phyloP scores from a whole-genome alignment of 345 rosid species.

The Brassica cretica region DNA sequence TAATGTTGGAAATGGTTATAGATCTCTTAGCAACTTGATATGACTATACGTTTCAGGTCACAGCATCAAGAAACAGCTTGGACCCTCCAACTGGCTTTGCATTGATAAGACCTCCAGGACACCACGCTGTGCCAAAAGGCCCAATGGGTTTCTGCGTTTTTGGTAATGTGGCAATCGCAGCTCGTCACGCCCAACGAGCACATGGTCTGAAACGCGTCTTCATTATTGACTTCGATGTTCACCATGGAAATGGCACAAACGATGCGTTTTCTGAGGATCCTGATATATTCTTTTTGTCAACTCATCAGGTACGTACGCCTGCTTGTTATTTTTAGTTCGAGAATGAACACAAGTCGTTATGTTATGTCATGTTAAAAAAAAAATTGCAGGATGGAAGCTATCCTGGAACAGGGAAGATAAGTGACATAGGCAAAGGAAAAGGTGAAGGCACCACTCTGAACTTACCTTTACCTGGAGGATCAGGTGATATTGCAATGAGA shows the following conservation, averaged over 20 bases:
- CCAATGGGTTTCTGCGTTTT: slow-evolving; percentile 98
- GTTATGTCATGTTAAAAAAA: not conserved
- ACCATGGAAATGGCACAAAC: slow-evolving; percentile 93
- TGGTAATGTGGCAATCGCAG: slow-evolving; percentile 91
- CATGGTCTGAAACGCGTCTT: slow-evolving; percentile 73
- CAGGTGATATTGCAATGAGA: slow-evolving; percentile 88
- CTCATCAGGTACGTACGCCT: slow-evolving; percentile 66
- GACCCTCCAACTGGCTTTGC: slow-evolving; percentile 86
- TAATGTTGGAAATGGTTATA: not conserved
- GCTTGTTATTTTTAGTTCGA: not conserved
- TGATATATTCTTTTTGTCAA: slow-evolving; percentile 85
- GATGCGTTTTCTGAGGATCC: slow-evolving; percentile 89
- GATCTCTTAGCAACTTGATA: slow-evolving; percentile 3
- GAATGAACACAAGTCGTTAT: not conserved
- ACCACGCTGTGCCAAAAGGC: slow-evolving; percentile 90
- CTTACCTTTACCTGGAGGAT: slow-evolving; percentile 92
- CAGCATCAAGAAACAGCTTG: slow-evolving; percentile 55
- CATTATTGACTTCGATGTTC: slow-evolving; percentile 93
- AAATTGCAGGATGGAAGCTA: slow-evolving; percentile 78
- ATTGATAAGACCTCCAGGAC: slow-evolving; percentile 93
- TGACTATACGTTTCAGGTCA: slow-evolving; percentile 47
- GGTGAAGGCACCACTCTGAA: slow-evolving; percentile 92
- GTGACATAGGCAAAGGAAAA: slow-evolving; percentile 71
- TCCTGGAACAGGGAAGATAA: slow-evolving; percentile 84
- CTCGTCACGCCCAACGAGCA: slow-evolving; percentile 77